Percentiles rank a stretch among this genome's conserved stretches.
Evolutionary conservation across 129 eudicot species (phyloP).

Genomic region (Cynara cardunculus): DNA sequence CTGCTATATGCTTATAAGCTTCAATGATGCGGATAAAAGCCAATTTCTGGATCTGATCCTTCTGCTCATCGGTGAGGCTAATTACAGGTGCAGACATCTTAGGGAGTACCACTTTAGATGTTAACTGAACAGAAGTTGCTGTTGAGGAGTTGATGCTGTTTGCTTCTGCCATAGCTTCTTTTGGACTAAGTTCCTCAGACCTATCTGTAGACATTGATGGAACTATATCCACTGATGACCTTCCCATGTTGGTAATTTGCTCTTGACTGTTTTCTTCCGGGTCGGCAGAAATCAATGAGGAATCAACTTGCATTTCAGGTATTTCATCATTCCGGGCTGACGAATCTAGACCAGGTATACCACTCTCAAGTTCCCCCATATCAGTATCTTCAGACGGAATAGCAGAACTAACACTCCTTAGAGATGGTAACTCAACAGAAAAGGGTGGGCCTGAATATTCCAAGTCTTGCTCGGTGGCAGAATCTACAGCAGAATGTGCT

Average conservation of each 20-base stretch:
- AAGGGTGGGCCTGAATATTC: constrained; percentile 28
- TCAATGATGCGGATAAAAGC: constrained; percentile 76
- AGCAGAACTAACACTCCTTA: constrained; percentile 28
- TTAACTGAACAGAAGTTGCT: constrained; percentile 62
- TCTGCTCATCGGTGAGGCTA: constrained; percentile 64
- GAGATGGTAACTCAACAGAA: constrained; percentile 38
- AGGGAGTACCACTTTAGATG: constrained; percentile 66
- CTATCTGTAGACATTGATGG: constrained; percentile 83
- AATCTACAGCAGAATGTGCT: constrained; percentile 24
- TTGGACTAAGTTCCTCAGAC: constrained; percentile 95
- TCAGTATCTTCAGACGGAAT: constrained; percentile 45
- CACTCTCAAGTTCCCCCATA: constrained; percentile 44
- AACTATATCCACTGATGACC: constrained; percentile 39
- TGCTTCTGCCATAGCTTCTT: constrained; percentile 48
- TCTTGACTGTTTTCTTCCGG: constrained; percentile 58
- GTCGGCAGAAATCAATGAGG: constrained; percentile 43
- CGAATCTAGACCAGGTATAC: constrained; percentile 81
- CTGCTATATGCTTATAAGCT: constrained; percentile 81
- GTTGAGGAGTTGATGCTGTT: constrained; percentile 51
- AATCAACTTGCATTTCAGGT: constrained; percentile 32
- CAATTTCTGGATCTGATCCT: constrained; percentile 63
- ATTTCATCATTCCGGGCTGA: constrained; percentile 42
- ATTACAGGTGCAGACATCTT: constrained; percentile 94
- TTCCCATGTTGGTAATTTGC: constrained; percentile 41
- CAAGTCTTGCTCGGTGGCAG: constrained; percentile 27